These are phyloP conservation scores for Penicillium sp. DNA, from an alignment of 2,329 filamentous ascomycete genomes.

Conservation along the genomic window DNA sequence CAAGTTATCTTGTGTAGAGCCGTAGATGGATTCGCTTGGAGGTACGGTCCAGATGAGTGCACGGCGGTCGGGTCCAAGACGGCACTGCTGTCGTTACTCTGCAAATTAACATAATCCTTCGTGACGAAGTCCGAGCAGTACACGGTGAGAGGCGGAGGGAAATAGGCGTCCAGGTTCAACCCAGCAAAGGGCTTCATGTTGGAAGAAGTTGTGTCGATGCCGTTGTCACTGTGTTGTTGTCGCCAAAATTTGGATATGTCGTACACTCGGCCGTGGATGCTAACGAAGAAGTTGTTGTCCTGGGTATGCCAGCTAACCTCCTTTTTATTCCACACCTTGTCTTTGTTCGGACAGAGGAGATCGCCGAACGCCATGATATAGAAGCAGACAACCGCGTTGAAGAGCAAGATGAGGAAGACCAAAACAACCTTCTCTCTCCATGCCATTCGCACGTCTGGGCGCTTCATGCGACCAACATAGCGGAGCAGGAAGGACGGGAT, in stretches of 20 bases:
- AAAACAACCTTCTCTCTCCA: conserved; percentile 94
- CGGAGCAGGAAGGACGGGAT: conserved; percentile 80
- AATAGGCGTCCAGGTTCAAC: conserved; percentile 75
- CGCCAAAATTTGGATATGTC: conserved; percentile 87
- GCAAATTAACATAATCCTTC: conserved; percentile 46
- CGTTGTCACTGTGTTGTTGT: conserved; percentile 71
- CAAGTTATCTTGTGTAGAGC: conserved; percentile 61
- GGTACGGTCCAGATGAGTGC: conserved; percentile 64
- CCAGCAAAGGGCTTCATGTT: conserved; percentile 77
- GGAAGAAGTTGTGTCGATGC: conserved; percentile 54
- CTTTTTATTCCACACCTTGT: conserved; percentile 75
- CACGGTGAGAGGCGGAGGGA: conserved; percentile 67
- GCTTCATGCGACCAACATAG: conserved; percentile 89
- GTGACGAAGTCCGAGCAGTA: conserved; percentile 70
- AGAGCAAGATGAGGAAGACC: conserved; percentile 69
- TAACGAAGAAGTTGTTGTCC: conserved; percentile 77
- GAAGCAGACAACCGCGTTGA: conserved; percentile 81
- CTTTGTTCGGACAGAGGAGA: conserved; percentile 80
- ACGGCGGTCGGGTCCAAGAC: conserved; percentile 51
- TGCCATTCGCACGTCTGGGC: conserved; percentile 91
- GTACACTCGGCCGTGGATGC: conserved; percentile 81
- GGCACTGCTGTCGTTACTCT: conserved; percentile 62
- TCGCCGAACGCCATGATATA: conserved; percentile 85
- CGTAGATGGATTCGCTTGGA: conserved; percentile 53
- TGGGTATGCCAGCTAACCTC: conserved; percentile 68